Conservation (phyloP, 2,329 filamentous ascomycete species). For the Ambrosiella xylebori region DNA sequence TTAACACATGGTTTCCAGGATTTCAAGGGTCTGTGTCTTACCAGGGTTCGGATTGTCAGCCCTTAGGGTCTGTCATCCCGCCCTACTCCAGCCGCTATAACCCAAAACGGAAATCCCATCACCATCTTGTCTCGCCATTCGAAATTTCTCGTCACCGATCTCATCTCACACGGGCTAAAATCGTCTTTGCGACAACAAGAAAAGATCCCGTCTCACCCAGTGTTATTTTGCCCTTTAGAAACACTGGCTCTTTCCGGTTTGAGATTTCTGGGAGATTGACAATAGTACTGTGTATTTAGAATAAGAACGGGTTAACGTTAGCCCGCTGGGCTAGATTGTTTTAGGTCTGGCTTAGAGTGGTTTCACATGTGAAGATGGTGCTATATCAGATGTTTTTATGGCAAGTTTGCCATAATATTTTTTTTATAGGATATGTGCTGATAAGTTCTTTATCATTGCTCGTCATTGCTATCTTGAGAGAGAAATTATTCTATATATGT, state of each 20-base stretch:
- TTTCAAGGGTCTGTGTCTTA: no score
- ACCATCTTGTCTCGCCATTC: no score
- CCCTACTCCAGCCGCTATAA: no score
- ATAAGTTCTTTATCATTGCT: not conserved
- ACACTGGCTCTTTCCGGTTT: not conserved
- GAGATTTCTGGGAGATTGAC: not conserved
- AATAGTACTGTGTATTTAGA: not conserved
- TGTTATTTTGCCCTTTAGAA: no score
- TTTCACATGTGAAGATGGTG: not conserved
- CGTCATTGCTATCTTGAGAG: not conserved
- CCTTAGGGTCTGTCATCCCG: no score
- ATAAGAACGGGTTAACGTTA: not conserved
- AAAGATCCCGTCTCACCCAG: no score
- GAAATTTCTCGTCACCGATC: no score
- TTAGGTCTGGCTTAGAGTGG: not conserved
- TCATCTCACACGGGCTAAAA: no score
- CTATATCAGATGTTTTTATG: not conserved
- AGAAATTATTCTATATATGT: no score
- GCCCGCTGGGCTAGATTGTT: not conserved
- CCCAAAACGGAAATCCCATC: no score
- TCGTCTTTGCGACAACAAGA: no score
- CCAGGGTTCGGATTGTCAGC: no score
- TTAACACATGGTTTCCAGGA: not conserved
- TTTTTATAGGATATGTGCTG: not conserved
- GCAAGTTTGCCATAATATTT: not conserved